Base-by-base conservation (phyloP, 1,284 basidiomycete species). In the Boletus sp. region DNA sequence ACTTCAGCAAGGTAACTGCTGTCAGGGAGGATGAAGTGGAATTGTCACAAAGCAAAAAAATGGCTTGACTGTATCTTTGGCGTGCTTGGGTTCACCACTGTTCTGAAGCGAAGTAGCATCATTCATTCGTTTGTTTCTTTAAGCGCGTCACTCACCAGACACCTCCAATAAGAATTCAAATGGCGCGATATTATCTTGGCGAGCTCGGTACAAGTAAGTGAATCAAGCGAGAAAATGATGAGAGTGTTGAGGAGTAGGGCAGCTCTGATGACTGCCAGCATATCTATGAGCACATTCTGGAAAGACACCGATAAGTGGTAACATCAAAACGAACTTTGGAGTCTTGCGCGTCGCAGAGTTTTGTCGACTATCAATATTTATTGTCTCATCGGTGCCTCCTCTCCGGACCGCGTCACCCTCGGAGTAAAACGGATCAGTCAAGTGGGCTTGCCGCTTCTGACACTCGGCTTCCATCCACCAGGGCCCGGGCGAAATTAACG, bases 1-100 rank as follows among this genome's bases (percentile, higher is more conserved):
- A 73, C 31, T 83, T 83, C 55, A 71, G 71, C 33, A 83, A 83
- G 67, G 69, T 79, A 11, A 77, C 80, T 24, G 81, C 76, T 31
- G 63, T 78, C 46, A 73, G 80, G 59, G 62, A 73, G 37, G 80
- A 81, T 56, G 80, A 81, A 60, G 67, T 69, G 18, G 64, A 50
- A 11, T 45, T 39, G 18, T 45, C 37, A 15, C 43, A 37, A 18
- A 56, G 44, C 51, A 61, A 63, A 46, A 69, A 67, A 43, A 44
- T 53, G 35, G 48, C 33, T 48, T 68, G 52, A 65, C 15, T 29
- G 43, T n/a, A 39, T 46, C 36, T 33, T 18, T 37, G 45, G 44
- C 33, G 24, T 24, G 11, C 11, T 39, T 37, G 31, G 31, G 36
- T 43, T 43, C 22, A 42, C 31, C 16, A 24, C 18, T 31, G 27